Conservation (phyloP, 2,329 filamentous ascomycete species). For the Exophiala aquamarina region DNA sequence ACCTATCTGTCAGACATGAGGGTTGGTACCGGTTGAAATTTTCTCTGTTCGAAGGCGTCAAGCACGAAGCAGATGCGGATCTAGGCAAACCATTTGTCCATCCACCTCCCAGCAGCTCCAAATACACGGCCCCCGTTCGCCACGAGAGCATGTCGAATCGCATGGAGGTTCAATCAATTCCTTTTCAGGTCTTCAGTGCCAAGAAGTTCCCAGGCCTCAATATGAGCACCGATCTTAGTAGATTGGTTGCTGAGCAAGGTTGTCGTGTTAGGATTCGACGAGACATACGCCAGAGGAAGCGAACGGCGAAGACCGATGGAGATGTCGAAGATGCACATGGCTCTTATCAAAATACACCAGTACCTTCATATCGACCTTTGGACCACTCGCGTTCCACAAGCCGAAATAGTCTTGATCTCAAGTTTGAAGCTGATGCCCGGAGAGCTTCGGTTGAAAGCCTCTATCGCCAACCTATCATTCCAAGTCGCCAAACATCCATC, state of each 20-base stretch:
- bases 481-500: slow-evolving; percentile 15
- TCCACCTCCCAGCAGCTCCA: slow-evolving; percentile 32
- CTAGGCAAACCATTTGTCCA: slow-evolving; percentile 45
- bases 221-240: slow-evolving; percentile 84
- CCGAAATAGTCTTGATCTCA: slow-evolving; percentile 22
- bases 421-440: slow-evolving; percentile 11
- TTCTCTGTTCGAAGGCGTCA: slow-evolving; percentile 90
- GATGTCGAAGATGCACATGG: slow-evolving; percentile 20
- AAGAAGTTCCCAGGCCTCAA: slow-evolving; percentile 97
- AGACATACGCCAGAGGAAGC: slow-evolving; percentile 87
- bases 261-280: slow-evolving; percentile 94
- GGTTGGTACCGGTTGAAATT: slow-evolving; percentile 90
- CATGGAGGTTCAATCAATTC: slow-evolving; percentile 82
- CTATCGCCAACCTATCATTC: slow-evolving; percentile 9
- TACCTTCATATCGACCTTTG: slow-evolving; percentile 9
- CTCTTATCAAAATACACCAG: slow-evolving; percentile 20
- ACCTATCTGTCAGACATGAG: slow-evolving; percentile 93
- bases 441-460: slow-evolving; percentile 23
- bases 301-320: slow-evolving; percentile 37
- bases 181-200: slow-evolving; percentile 89
- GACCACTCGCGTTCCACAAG: slow-evolving; percentile 23
- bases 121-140: slow-evolving; percentile 47
- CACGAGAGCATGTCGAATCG: slow-evolving; percentile 70
- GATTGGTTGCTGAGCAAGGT: slow-evolving; percentile 91
- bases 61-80: slow-evolving; percentile 78